A percentile compares a stretch with the other conserved stretches of the same genome.
phyloP scores from a whole-genome alignment of 2,329 filamentous ascomycete genomes.

The Periconia sp. region DNA sequence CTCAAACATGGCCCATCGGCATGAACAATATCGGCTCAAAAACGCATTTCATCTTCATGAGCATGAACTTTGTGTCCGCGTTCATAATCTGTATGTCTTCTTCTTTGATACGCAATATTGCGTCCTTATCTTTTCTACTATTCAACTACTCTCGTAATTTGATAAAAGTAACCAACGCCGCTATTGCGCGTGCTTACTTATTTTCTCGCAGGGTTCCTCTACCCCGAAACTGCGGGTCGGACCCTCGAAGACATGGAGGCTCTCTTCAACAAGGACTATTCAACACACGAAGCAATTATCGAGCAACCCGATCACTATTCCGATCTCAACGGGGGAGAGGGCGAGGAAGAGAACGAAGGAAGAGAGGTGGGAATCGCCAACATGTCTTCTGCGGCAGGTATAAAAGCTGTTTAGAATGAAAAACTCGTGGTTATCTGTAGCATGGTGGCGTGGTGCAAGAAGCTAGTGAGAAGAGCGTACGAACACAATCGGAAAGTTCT shows the following conservation, averaged over 20 bases:
- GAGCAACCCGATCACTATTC: constrained; percentile 8
- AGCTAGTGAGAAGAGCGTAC: too few species aligned
- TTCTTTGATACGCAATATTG: neutral
- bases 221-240: constrained; percentile 58
- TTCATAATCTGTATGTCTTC: constrained; percentile 19
- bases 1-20: constrained; percentile 59
- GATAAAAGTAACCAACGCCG: too few species aligned
- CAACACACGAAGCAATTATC: constrained; percentile 33
- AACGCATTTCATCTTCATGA: constrained; percentile 62
- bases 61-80: constrained; percentile 49
- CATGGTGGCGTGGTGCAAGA: too few species aligned
- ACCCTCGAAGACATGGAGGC: constrained; percentile 67
- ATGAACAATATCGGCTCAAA: constrained; percentile 53
- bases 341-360: neutral
- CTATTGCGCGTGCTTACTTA: neutral
- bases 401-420: too few species aligned
- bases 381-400: too few species aligned
- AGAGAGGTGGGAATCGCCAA: too few species aligned
- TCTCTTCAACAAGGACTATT: constrained; percentile 53
- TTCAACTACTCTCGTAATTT: too few species aligned
- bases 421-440: too few species aligned
- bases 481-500: too few species aligned
- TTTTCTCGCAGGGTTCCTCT: constrained; percentile 46
- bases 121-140: neutral
- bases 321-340: constrained; percentile 1